Evolutionary conservation across 1,284 basidiomycete species (phyloP).

Genomic region (Ustilago lituana): DNA sequence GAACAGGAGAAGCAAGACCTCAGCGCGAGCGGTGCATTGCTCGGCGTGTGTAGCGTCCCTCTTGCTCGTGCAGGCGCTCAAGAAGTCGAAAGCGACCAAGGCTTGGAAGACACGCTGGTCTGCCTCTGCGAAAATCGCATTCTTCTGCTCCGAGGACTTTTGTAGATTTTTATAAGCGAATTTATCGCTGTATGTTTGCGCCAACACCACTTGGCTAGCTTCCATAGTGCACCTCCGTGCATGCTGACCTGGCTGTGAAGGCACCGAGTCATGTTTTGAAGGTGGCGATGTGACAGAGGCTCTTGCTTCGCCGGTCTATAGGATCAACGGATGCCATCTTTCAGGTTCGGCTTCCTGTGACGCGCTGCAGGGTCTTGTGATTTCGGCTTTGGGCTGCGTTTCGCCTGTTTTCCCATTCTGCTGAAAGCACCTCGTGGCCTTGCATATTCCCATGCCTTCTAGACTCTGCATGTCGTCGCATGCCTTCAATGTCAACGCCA

Average conservation of each 20-base stretch:
- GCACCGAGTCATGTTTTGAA: no score
- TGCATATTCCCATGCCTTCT: slow-evolving; percentile 4
- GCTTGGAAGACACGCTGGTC: slow-evolving; percentile 19
- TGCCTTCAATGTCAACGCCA: no score
- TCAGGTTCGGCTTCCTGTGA: not conserved
- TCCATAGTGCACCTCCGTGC: no score
- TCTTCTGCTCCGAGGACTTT: slow-evolving; percentile 30
- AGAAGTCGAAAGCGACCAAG: not conserved
- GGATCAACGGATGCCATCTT: no score
- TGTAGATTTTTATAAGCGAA: no score
- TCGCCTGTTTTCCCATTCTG: not conserved
- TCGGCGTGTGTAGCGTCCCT: slow-evolving; percentile 23
- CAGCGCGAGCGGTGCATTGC: slow-evolving; percentile 30
- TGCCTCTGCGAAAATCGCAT: slow-evolving; percentile 45
- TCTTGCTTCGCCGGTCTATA: no score
- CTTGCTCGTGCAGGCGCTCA: not conserved
- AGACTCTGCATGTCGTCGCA: no score
- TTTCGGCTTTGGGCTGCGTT: not conserved
- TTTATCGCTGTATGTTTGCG: no score
- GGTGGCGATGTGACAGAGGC: not conserved
- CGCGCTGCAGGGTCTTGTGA: slow-evolving; percentile 34
- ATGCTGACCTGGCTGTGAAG: not conserved
- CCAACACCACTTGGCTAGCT: no score
- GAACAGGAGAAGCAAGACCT: no score
- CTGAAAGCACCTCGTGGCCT: slow-evolving; percentile 14